Evolutionary conservation across 225 moss, liverwort and hornwort genomes (phyloP), one percentile per base, ranked within the genome.

Genomic region (Physcomitrellopsis africana): DNA sequence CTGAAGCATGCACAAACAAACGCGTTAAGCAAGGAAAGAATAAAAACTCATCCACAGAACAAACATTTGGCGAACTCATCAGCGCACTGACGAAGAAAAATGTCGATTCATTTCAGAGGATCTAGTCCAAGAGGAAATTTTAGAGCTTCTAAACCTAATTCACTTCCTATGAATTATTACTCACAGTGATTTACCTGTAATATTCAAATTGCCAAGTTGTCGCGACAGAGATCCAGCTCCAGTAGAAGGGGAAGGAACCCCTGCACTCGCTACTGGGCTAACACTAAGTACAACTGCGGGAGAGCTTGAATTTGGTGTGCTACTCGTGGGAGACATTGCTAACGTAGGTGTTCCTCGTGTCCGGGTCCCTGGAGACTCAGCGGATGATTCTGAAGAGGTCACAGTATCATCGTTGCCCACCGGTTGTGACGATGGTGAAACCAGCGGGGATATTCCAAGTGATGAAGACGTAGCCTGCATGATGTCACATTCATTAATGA

Each of bases 221-320:
- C 82, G 80, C 41, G 82, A 67, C 48, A 87, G 56, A 43, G 87
- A 84, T 79, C 74, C 87, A 68, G 68, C 72, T 82, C 82, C 87
- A 84, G 83, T 63, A 66, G 86, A 83, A 77, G 84, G 84, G 68
- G 84, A 82, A 72, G 80, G 72, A 76, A 83, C 69, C 63, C 89
- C 86, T 74, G 83, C 79, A 74, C 81, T 85, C 74, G 81, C 63
- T 70, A 85, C 83, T 81, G 85, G 87, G 79, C 87, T 87, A 60
- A 87, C 82, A 76, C 87, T 87, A 48, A 87, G 84, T 65, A 85
- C 77, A 82, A 87, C 87, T 71, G 80, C 80, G 29, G 87, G 83
- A 78, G 86, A 77, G 78, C 76, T 83, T 69, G 83, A 80, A 66
- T 76, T 79, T 61, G 70, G 58, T 72, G 76, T 45, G 77, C 46